Evolutionary conservation across 1,284 basidiomycete species (phyloP).

Genomic region (Chalciporus piperatoides): DNA sequence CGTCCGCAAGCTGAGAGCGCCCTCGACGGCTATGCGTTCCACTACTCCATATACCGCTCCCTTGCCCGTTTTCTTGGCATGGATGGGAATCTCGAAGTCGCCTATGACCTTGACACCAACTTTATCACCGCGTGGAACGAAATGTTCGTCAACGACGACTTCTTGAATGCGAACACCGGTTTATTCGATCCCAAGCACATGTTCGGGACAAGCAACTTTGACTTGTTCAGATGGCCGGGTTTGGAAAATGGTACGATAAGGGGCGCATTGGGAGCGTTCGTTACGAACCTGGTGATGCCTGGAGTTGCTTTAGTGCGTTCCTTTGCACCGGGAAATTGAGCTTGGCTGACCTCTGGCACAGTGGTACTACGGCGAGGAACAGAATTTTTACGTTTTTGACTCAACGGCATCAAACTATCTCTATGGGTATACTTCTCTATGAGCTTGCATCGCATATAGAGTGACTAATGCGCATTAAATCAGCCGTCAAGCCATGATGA

Average conservation of each 20-base stretch:
- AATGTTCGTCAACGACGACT: slow-evolving; percentile 85
- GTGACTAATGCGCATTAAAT: slow-evolving; percentile 10
- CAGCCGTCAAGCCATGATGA: slow-evolving; percentile 88
- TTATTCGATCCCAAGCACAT: slow-evolving; percentile 79
- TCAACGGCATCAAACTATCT: slow-evolving; percentile 85
- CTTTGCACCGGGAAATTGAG: not conserved
- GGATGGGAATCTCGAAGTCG: slow-evolving; percentile 88
- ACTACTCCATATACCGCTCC: slow-evolving; percentile 87
- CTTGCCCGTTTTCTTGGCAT: slow-evolving; percentile 84
- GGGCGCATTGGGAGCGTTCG: slow-evolving; percentile 72
- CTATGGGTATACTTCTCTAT: slow-evolving; percentile 57
- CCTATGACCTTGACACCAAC: slow-evolving; percentile 77
- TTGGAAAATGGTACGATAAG: slow-evolving; percentile 78
- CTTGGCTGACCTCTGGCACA: slow-evolving; percentile 27
- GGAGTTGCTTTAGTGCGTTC: slow-evolving; percentile 70
- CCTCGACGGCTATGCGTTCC: slow-evolving; percentile 81
- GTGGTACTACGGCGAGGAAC: slow-evolving; percentile 87
- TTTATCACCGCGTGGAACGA: slow-evolving; percentile 86
- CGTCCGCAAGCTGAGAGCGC: slow-evolving; percentile 58
- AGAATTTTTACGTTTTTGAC: slow-evolving; percentile 81
- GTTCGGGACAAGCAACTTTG: slow-evolving; percentile 89
- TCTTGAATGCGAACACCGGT: slow-evolving; percentile 69
- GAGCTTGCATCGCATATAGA: not conserved
- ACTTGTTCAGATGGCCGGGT: slow-evolving; percentile 89
- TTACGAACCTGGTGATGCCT: slow-evolving; percentile 79